Conservation (phyloP, 208 protist species). For the Crithidia expoeki region DNA sequence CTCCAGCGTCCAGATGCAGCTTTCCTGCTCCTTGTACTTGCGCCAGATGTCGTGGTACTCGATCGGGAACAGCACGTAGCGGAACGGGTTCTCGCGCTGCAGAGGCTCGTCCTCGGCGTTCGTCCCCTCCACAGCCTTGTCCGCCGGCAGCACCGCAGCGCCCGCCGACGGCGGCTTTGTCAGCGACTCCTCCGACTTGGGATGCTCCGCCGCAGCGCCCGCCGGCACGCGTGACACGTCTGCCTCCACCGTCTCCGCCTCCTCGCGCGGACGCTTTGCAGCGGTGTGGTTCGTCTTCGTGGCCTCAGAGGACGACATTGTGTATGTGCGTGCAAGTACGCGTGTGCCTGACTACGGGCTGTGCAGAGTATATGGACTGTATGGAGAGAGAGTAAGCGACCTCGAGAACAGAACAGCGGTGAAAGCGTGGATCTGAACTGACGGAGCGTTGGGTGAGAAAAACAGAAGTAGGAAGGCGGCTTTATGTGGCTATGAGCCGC, state of each 20-base stretch:
- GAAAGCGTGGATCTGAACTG: too few species aligned
- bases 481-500: too few species aligned
- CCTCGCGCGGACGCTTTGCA: constrained; percentile 23
- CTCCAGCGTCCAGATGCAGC: constrained; percentile 98
- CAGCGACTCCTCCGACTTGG: constrained; percentile 3
- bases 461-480: too few species aligned
- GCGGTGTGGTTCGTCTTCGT: background rate
- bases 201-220: constrained; percentile 1
- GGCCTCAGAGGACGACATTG: constrained; percentile 4
- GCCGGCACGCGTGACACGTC: background rate
- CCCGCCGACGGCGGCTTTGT: constrained; percentile 10
- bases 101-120: constrained; percentile 90
- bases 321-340: background rate
- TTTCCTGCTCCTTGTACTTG: constrained; percentile 99
- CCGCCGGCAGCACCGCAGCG: constrained; percentile 16
- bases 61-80: constrained; percentile 99
- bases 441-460: too few species aligned
- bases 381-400: background rate
- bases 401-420: too few species aligned
- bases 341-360: background rate
- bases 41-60: constrained; percentile 97
- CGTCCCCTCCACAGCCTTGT: constrained; percentile 4
- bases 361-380: background rate
- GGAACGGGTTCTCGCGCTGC: constrained; percentile 95
- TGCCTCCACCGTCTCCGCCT: constrained; percentile 6